Conservation (phyloP, 2,329 filamentous ascomycete species). For the Penicillium oxalicum region DNA sequence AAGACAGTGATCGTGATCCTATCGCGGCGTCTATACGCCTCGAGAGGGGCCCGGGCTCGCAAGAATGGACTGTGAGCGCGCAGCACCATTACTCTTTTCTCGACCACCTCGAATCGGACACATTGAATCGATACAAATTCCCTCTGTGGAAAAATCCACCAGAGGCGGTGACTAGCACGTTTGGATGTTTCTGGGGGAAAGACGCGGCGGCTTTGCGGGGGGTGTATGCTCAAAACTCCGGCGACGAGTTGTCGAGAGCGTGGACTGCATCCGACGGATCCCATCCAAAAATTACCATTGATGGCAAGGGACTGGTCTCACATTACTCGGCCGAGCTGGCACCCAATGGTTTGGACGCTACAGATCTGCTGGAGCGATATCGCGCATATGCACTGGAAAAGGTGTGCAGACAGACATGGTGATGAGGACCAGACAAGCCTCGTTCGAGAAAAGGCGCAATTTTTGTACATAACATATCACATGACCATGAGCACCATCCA, state of each 20-base stretch:
- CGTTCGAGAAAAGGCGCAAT: no score
- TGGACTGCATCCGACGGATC: conserved; percentile 30
- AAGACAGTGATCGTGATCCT: conserved; percentile 39
- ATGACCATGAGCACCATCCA: no score
- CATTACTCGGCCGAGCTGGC: conserved; percentile 48
- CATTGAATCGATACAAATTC: conserved; percentile 46
- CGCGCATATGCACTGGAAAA: conserved; percentile 49
- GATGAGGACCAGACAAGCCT: not conserved
- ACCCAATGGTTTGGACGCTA: conserved; percentile 43
- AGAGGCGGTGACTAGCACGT: conserved; percentile 49
- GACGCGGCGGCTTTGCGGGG: conserved; percentile 45
- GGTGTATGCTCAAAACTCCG: conserved; percentile 39
- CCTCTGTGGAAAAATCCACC: conserved; percentile 44
- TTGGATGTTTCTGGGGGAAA: conserved; percentile 49
- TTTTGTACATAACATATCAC: no score
- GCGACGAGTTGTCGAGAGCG: conserved; percentile 33
- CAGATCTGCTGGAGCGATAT: conserved; percentile 52
- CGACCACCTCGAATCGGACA: conserved; percentile 46
- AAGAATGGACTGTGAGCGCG: conserved; percentile 47
- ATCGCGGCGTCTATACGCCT: conserved; percentile 47
- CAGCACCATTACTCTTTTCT: conserved; percentile 44
- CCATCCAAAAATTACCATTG: conserved; percentile 40
- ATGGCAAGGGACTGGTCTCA: conserved; percentile 49
- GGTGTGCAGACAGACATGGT: conserved; percentile 36
- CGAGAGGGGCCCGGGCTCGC: conserved; percentile 39